Evolutionary conservation across 148 eudicot genomes (phyloP), one percentile per base, ranked within the genome.

Genomic region (Dianthus caryophyllus): DNA sequence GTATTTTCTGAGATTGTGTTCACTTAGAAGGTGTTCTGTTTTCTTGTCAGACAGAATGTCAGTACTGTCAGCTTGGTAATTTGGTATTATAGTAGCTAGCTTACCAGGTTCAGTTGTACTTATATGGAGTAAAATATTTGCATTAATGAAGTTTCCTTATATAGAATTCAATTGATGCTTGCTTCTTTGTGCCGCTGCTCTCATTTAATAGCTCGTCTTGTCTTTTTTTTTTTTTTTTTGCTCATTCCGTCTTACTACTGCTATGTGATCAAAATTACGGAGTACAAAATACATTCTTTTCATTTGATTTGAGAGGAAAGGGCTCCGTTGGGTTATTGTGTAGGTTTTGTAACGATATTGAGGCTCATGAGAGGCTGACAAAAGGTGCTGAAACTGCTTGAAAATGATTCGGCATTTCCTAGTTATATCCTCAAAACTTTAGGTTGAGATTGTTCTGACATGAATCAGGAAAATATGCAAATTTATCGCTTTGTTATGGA

Each of bases 101-200:
- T 61, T 6, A 1, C 61, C 66, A 16, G 33, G 17, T 49, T 61
- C 26, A 21, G 36, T 36, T 22, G 6, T 31, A 27, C 10, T 56
- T n/a, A n/a, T n/a, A n/a, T n/a, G n/a, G 58, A 25, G 18, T 61
- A 49, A n/a, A 20, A 2, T 44, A 22, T 16, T 61, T 62, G 18
- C 21, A 2, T 46, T n/a, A n/a, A 1, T 16, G 22, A 22, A 17
- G 8, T 10, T 71, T 52, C 70, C 75, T 72, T 56, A 43, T 61
- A 49, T 49, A 17, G 64, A 54, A 63, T n/a, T 64, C 44, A 17
- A 39, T 57, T 38, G 51, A 66, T 53, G 50, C 29, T 54, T 25
- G 9, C n/a, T 25, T 29, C 22, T 38, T 43, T 27, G 18, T 25
- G 3, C 41, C 13, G n/a, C 33, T 41, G 27, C 43, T 17, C 18